These are phyloP conservation scores for Psilocybe sp. DNA, from an alignment of 768 basidiomycete species.

Conservation along the genomic window DNA sequence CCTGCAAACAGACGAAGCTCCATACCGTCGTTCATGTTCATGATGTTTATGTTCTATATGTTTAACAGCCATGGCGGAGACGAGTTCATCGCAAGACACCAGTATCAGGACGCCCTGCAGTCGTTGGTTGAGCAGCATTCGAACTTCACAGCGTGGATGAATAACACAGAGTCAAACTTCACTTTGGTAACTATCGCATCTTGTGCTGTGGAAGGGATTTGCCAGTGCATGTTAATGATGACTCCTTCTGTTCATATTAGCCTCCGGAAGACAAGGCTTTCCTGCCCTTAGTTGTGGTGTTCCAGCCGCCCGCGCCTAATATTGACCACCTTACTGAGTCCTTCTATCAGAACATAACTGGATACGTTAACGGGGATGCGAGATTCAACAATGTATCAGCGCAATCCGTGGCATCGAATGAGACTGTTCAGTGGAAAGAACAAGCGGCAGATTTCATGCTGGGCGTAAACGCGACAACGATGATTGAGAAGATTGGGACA, in stretches of 20 bases:
- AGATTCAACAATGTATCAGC: constrained; percentile 64
- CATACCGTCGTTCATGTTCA: constrained; percentile 70
- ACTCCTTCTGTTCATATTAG: no score
- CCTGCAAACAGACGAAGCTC: constrained; percentile 56
- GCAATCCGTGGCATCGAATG: constrained; percentile 33
- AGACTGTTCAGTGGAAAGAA: constrained; percentile 46
- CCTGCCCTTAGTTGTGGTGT: no score
- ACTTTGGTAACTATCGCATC: constrained; percentile 42
- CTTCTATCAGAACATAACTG: constrained; percentile 76
- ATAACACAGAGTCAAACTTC: constrained; percentile 64
- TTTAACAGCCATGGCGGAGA: constrained; percentile 74
- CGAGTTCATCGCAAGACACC: constrained; percentile 59
- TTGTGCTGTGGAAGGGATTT: constrained; percentile 40
- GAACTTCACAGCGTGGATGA: constrained; percentile 78
- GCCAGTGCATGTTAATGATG: constrained; percentile 30
- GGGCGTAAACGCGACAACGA: constrained; percentile 47
- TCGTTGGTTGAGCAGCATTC: constrained; percentile 56
- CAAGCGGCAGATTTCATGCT: constrained; percentile 49
- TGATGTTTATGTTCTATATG: constrained; percentile 74
- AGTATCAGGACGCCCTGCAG: constrained; percentile 64
- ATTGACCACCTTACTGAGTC: constrained; percentile 29
- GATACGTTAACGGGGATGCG: constrained; percentile 67
- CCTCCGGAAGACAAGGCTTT: no score
- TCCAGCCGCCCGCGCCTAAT: no score
- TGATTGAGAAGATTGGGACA: constrained; percentile 42